These are phyloP conservation scores for Aureobasidium namibiae DNA, from an alignment of 2,329 filamentous ascomycete genomes.

Conservation along the genomic window DNA sequence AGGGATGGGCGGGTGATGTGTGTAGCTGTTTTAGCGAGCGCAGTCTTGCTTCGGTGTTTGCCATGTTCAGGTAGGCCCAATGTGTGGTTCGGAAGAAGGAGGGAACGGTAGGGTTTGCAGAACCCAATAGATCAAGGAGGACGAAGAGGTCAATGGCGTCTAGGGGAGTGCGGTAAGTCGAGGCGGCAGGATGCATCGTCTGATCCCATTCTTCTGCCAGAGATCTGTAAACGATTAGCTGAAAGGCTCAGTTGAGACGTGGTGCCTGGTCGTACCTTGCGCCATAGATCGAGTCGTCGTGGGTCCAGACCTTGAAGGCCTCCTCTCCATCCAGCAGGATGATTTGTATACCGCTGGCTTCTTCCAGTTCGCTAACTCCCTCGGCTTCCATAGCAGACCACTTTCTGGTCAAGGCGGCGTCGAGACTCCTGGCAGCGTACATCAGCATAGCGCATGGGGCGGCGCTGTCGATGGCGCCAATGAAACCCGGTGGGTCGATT, in stretches of 20 bases:
- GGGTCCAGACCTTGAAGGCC: constrained; percentile 74
- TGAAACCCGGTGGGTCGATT: constrained; percentile 70
- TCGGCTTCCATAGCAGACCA: constrained; percentile 65
- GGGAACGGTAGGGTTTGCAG: constrained; percentile 59
- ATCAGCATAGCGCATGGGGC: constrained; percentile 91
- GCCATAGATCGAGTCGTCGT: constrained; percentile 79
- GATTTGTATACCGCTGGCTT: constrained; percentile 78
- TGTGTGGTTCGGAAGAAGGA: constrained; percentile 87
- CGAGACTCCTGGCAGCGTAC: constrained; percentile 73
- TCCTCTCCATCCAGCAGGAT: constrained; percentile 90
- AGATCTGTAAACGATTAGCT: constrained; percentile 33
- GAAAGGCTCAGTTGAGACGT: neutral
- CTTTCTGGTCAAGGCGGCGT: constrained; percentile 69
- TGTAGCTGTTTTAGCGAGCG: constrained; percentile 59
- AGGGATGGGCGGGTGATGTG: constrained; percentile 51
- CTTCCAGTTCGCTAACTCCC: constrained; percentile 48
- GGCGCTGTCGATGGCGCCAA: constrained; percentile 88
- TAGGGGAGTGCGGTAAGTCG: constrained; percentile 66
- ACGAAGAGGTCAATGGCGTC: constrained; percentile 80
- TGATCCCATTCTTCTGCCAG: constrained; percentile 76
- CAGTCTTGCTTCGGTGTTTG: constrained; percentile 64
- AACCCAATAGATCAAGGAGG: constrained; percentile 81
- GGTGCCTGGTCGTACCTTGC: constrained; percentile 49
- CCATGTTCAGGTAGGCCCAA: constrained; percentile 81
- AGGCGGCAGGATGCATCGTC: constrained; percentile 58